Conservation (phyloP, 108 stramenopile genomes). For the Pseudonitzschia multiseries region DNA sequence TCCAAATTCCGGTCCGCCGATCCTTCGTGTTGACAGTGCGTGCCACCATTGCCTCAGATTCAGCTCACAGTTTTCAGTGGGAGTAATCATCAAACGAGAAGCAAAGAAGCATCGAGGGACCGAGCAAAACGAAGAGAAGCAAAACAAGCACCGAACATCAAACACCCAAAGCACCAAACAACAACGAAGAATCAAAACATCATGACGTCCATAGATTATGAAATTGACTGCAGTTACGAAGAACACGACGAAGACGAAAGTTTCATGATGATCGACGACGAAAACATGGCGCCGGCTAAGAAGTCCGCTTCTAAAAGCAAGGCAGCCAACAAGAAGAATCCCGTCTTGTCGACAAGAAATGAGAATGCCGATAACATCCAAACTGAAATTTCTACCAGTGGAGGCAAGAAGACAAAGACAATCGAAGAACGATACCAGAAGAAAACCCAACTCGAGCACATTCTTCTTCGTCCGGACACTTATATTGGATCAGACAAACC, state of each 20-base stretch:
- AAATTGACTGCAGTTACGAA: conserved; percentile 40
- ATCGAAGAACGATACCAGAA: conserved; percentile 92
- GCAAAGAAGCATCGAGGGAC: neutral
- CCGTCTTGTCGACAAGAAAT: conserved; percentile 33
- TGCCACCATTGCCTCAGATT: neutral
- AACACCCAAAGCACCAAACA: neutral
- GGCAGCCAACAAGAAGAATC: conserved; percentile 21
- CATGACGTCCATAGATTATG: conserved; percentile 5
- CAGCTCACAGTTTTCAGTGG: neutral
- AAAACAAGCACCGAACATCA: neutral
- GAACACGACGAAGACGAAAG: conserved; percentile 43
- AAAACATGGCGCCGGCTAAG: conserved; percentile 43
- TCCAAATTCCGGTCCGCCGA: no score
- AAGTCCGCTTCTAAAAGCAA: conserved; percentile 23
- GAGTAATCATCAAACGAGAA: neutral
- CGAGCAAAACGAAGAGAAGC: neutral
- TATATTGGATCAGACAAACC: conserved; percentile 94
- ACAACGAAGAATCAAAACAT: conserved; percentile 4
- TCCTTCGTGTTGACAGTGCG: neutral
- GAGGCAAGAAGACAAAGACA: conserved; percentile 48
- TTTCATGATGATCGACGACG: conserved; percentile 37
- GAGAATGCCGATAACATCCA: conserved; percentile 26
- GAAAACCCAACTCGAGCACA: conserved; percentile 97
- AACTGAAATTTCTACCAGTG: conserved; percentile 3
- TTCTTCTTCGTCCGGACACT: conserved; percentile 97